Evolutionary conservation across 192 early-diverging fungal genomes (phyloP).

Genomic region (Spinellus fusiger): DNA sequence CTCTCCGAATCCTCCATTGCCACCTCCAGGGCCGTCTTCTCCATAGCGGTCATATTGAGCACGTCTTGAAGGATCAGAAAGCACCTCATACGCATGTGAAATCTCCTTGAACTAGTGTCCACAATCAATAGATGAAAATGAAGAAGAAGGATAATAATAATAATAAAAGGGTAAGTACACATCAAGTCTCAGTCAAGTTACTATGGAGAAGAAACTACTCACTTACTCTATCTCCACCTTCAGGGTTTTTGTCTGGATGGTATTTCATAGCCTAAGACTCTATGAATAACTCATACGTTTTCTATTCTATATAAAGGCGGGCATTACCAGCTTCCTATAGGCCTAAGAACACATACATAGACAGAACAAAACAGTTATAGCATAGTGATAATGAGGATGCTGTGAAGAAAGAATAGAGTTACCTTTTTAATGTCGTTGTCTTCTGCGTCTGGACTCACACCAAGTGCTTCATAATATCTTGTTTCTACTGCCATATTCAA

Average conservation of each 20-base stretch:
- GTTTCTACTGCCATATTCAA: conserved; percentile 27
- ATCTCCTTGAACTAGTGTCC: conserved; percentile 78
- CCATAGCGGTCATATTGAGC: conserved; percentile 89
- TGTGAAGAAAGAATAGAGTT: neutral
- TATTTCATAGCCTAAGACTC: conserved; percentile 50
- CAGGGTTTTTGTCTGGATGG: conserved; percentile 82
- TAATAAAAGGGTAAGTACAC: conserved; percentile 15
- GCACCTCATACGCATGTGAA: conserved; percentile 81
- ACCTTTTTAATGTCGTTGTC: conserved; percentile 47
- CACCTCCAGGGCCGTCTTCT: conserved; percentile 77
- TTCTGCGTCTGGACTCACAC: conserved; percentile 39
- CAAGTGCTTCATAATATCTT: conserved; percentile 32
- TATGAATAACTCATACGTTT: neutral
- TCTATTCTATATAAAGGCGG: neutral
- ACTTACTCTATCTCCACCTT: conserved; percentile 34
- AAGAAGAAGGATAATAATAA: conserved; percentile 9
- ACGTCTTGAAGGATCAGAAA: conserved; percentile 75
- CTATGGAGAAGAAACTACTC: neutral
- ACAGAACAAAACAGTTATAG: neutral
- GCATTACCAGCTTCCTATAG: conserved; percentile 47
- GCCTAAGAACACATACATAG: conserved; percentile 31
- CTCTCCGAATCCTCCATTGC: conserved; percentile 49
- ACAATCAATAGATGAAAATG: conserved; percentile 38
- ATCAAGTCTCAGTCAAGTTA: no score
- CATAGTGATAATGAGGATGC: neutral